Base-by-base conservation (phyloP, 2,329 filamentous ascomycete genomes). In the Penicillium fuscoglaucum region DNA sequence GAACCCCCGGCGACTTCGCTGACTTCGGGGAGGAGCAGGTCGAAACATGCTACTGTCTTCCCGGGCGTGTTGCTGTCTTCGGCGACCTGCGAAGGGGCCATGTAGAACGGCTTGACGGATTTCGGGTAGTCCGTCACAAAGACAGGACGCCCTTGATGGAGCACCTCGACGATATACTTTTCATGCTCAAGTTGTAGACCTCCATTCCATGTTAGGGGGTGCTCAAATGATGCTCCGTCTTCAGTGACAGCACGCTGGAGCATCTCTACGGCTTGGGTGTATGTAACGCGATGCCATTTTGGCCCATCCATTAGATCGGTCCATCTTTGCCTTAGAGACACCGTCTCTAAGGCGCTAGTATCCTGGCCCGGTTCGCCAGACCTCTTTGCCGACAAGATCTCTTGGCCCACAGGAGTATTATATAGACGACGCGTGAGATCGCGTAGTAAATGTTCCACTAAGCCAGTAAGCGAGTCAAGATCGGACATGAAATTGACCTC, bases 121-220 rank as follows among this genome's bases (percentile, higher is more conserved):
- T 85, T 85, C n/a, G 95, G 95, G 72, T 97, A 99, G 73, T 97
- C 83, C 15, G 93, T 98, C 63, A 99, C 87, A 72, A 98, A 98
- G 45, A 98, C 82, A 8, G 95, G 95, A 1, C 78, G 76, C 19
- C 82, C 82, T 48, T 83, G 78, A 64, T 87, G 87, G 45, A 93
- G 70, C 28, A 79, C 79, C 53, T 85, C 81, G 48, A 95, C 92
- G 54, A 99, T 83, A 72, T 87, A 96, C 71, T 87, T 91, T 77
- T 99, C 95, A 77, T 99, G 95, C 74, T 98, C 93, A 1, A 93
- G 89, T 68, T 95, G 90, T 31, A 99, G 82, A 21, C 90, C 90
- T 29, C 81, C 79, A 35, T 87, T 84, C 87, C 91, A 95, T 3
- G 79, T 78, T 4, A 91, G 90, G 47, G 80, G 76, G 71, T 89